phyloP scores from a whole-genome alignment of 1,284 basidiomycete species.

The Sparassis latifolia region DNA sequence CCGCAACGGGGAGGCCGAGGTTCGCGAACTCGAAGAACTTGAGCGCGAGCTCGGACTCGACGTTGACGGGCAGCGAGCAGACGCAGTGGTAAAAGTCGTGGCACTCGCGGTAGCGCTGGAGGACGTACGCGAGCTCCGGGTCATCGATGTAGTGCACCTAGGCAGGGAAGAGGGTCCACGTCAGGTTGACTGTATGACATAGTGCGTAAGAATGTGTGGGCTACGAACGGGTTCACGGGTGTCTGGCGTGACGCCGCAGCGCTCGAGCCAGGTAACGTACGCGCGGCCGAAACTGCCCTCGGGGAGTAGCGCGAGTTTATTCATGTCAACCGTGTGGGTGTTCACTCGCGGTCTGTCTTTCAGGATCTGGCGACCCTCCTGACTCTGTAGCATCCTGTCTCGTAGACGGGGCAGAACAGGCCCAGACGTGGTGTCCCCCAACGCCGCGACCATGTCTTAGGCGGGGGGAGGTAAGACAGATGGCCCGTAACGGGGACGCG shows the following conservation, averaged over 20 bases:
- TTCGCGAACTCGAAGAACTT: conserved; percentile 96
- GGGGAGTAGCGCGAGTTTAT: conserved; percentile 56
- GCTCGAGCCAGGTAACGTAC: conserved; percentile 88
- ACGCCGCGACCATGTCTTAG: conserved; percentile 87
- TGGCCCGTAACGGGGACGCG: neutral
- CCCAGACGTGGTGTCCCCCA: conserved; percentile 87
- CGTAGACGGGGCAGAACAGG: conserved; percentile 77
- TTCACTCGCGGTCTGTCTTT: conserved; percentile 82
- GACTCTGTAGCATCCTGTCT: conserved; percentile 71
- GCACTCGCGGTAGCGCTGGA: conserved; percentile 97
- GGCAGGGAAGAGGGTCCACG: neutral
- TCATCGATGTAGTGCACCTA: conserved; percentile 93
- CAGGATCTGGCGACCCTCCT: conserved; percentile 80
- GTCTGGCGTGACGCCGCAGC: conserved; percentile 91
- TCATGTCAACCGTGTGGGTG: conserved; percentile 72
- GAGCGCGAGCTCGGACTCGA: conserved; percentile 91
- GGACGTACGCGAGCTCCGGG: conserved; percentile 91
- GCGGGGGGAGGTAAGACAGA: conserved; percentile 7
- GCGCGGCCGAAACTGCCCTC: conserved; percentile 84
- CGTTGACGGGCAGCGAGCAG: conserved; percentile 81
- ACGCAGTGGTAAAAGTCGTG: conserved; percentile 96
- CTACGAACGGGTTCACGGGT: conserved; percentile 79
- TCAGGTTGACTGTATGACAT: neutral
- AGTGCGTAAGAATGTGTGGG: neutral
- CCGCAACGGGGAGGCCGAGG: conserved; percentile 86